Base-by-base conservation (phyloP, 345 rosid genomes). In the Sapria himalayana region DNA sequence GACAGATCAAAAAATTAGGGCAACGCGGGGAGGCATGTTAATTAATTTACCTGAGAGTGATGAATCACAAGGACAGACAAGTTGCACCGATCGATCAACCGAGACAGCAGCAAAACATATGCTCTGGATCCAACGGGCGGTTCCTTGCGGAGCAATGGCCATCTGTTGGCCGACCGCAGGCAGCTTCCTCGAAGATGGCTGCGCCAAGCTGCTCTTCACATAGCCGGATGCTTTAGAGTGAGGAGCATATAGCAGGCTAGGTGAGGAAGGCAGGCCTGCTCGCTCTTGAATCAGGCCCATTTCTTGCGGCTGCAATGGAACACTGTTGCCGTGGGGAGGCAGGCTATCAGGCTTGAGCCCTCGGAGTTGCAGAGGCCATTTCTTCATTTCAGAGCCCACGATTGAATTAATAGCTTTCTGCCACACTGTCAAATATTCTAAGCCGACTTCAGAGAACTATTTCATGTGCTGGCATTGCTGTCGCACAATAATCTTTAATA, bases 121-220 rank as follows among this genome's bases (percentile, higher is more conserved):
- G 70, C 92, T 91, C 64, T 77, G 99, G 43, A 84, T 73, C 92
- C 92, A 91, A 64, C 84, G 93, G 48, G 84, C 86, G 66, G 84
- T 61, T 15, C 95, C 99, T 64, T 77, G 71, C 16, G 93, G 62
- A 60, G 63, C 58, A 65, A 76, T 93, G 52, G 67, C 63, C 42
- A 48, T 41, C 19, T 75, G 50, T 38, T 73, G 92, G 51, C 75
- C 94, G 56, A 81, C 65, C 58, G 74, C 46, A 33, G 66, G 71
- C 65, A 64, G 99, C 52, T 91, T 91, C 61, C 99, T 71, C 37
- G 74, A 67, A 48, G 70, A 49, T 41, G 76, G 43, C 52, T 78
- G 95, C 45, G 84, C 93, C 52, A 84, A 52, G 54, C 81, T 58
- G 41, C 86, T 92, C 70, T 91, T 91, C 60, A 84, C 73, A 57